Conservation (phyloP, 305 asterid species). For the Stenogyne calaminthoides region DNA sequence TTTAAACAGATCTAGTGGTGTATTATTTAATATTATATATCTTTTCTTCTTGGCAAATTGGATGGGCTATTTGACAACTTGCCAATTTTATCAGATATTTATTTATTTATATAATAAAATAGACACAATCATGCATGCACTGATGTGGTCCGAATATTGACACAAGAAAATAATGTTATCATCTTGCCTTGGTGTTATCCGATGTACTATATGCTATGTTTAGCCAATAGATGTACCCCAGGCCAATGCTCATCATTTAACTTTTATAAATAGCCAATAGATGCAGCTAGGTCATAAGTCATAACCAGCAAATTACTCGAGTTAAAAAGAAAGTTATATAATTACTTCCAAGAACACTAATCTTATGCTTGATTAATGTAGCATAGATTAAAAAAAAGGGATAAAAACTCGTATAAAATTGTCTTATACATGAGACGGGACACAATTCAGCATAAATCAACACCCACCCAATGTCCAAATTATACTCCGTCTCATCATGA, state of each 20-base stretch:
- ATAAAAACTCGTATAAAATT: no score
- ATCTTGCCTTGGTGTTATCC: background rate
- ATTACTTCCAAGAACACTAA: no score
- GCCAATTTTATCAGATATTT: background rate
- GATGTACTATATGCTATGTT: background rate
- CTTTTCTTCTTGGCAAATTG: background rate
- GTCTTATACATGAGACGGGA: no score
- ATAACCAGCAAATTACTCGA: no score
- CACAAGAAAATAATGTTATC: background rate
- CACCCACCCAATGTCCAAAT: no score
- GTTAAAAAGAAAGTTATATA: no score
- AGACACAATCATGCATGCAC: background rate
- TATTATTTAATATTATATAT: background rate
- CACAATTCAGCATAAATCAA: no score
- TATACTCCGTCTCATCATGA: no score
- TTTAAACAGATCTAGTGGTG: background rate
- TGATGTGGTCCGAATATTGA: background rate
- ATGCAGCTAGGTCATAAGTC: no score
- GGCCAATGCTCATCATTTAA: background rate
- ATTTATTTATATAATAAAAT: background rate
- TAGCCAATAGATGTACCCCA: background rate
- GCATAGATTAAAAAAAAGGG: no score
- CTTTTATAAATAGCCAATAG: no score
- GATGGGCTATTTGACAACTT: background rate
- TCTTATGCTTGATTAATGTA: no score